Conservation (phyloP, 176 grass and related monocot species). For the Poa pratensis region DNA sequence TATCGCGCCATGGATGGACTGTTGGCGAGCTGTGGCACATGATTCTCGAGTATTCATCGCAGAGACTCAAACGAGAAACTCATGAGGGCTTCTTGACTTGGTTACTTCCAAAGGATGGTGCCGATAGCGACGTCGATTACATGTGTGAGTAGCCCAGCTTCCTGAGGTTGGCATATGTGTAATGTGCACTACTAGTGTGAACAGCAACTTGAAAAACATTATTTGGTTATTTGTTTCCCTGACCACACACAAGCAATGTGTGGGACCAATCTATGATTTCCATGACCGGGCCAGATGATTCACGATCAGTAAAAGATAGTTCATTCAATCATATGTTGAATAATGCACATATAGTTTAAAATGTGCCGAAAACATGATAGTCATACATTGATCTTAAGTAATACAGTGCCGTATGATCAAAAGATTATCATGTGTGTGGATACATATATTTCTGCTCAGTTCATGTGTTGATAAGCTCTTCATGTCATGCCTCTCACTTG, state of each 20-base stretch:
- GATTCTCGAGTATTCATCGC: slow-evolving; percentile 66
- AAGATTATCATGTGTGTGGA: not conserved
- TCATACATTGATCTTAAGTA: not conserved
- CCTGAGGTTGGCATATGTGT: not conserved
- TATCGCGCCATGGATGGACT: slow-evolving; percentile 66
- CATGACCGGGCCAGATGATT: too few relatives aligned
- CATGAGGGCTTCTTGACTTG: slow-evolving; percentile 62
- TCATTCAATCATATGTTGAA: not conserved
- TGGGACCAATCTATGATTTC: not conserved
- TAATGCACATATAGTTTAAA: not conserved
- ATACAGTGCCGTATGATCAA: not conserved
- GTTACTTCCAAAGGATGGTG: slow-evolving; percentile 55
- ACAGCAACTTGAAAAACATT: not conserved
- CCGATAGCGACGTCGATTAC: not conserved
- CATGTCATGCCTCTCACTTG: not conserved
- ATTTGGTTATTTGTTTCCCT: not conserved
- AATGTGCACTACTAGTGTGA: not conserved
- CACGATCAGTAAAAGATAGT: too few relatives aligned
- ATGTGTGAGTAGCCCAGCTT: slow-evolving; percentile 47
- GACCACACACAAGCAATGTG: not conserved
- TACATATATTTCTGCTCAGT: not conserved
- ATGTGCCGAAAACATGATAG: not conserved
- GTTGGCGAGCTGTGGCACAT: slow-evolving; percentile 93
- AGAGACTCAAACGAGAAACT: slow-evolving; percentile 52
- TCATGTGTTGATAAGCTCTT: not conserved